Conservation (phyloP, 768 basidiomycete genomes). For the Sporobolomyces pararoseus region DNA sequence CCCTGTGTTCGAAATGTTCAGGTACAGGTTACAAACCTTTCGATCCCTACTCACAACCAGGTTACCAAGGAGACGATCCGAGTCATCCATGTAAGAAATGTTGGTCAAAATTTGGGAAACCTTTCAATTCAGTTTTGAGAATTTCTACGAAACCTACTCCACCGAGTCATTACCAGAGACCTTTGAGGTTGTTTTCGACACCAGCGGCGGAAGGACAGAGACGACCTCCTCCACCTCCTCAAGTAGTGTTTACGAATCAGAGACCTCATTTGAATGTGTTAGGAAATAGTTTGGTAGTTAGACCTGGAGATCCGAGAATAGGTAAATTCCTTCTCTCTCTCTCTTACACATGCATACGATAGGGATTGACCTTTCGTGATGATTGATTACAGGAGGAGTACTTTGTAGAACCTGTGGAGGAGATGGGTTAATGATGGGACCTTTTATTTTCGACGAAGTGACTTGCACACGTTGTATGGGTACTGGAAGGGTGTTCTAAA, state of each 20-base stretch:
- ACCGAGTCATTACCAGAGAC: slow-evolving; percentile 29
- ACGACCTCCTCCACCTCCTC: slow-evolving; percentile 8
- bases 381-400: slow-evolving; percentile 17
- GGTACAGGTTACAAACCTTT: slow-evolving; percentile 39
- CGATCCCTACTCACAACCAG: not conserved
- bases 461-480: slow-evolving; percentile 24
- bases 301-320: slow-evolving; percentile 35
- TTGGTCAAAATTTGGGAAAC: slow-evolving; percentile 31
- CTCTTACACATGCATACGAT: too few relatives aligned
- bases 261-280: slow-evolving; percentile 1
- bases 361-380: too few relatives aligned
- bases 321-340: slow-evolving; percentile 10
- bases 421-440: slow-evolving; percentile 12
- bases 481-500: slow-evolving; percentile 30
- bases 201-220: not conserved
- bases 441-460: slow-evolving; percentile 32
- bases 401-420: slow-evolving; percentile 34
- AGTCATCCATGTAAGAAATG: slow-evolving; percentile 33
- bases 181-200: slow-evolving; percentile 22
- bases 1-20: slow-evolving; percentile 25
- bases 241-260: not conserved
- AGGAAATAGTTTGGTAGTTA: slow-evolving; percentile 11
- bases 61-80: slow-evolving; percentile 34
- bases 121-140: slow-evolving; percentile 14
- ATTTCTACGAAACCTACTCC: not conserved